These are phyloP conservation scores for Plasmopara halstedii DNA, from an alignment of 352 stramenopile genomes.

Conservation along the genomic window DNA sequence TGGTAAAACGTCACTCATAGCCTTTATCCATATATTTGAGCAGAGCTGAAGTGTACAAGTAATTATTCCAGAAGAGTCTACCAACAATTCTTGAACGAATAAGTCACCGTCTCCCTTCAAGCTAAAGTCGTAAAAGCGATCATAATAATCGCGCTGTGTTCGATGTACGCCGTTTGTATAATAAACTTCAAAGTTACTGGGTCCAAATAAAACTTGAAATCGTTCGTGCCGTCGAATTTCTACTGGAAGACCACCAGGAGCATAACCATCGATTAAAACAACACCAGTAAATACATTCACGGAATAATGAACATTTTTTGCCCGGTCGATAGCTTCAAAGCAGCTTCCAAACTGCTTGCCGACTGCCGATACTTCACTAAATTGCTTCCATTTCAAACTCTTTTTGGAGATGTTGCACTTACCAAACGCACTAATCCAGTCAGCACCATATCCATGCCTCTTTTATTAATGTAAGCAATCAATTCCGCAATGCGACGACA, in stretches of 20 bases:
- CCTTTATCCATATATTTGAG: constrained; percentile 15
- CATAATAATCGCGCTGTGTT: constrained; percentile 17
- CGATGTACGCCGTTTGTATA: constrained; percentile 21
- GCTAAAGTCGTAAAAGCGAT: constrained; percentile 34
- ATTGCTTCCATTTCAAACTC: constrained; percentile 15
- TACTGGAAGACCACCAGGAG: constrained; percentile 27
- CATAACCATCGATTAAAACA: constrained; percentile 33
- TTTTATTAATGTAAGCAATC: constrained; percentile 6
- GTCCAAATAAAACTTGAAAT: constrained; percentile 39
- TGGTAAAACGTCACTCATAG: constrained; percentile 19
- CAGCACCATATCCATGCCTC: not conserved
- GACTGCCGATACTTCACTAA: not conserved
- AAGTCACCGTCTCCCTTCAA: constrained; percentile 16
- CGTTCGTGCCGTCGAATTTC: constrained; percentile 21
- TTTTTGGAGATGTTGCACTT: constrained; percentile 11
- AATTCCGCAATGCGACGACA: constrained; percentile 12
- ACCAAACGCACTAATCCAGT: constrained; percentile 22
- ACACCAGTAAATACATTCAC: constrained; percentile 46
- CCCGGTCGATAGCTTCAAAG: constrained; percentile 19
- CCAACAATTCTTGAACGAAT: constrained; percentile 24
- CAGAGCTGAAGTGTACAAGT: constrained; percentile 30
- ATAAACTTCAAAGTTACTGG: constrained; percentile 45
- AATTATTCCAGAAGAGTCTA: not conserved
- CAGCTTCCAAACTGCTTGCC: constrained; percentile 16
- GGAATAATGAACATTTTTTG: constrained; percentile 19